phyloP scores from a whole-genome alignment of 345 rosid species.

The Gossypium australe region DNA sequence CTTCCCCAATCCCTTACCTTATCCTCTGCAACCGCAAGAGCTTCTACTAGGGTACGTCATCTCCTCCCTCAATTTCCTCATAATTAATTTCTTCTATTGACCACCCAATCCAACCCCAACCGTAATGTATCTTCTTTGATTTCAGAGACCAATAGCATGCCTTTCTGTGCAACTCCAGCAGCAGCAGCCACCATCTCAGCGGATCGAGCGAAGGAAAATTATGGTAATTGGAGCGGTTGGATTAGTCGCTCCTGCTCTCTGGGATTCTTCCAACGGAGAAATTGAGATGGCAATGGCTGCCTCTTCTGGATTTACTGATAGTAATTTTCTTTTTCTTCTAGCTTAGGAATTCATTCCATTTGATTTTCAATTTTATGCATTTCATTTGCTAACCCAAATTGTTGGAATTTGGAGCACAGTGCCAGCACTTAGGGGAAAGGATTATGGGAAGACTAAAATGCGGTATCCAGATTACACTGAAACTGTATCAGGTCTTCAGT shows the following conservation, averaged over 20 bases:
- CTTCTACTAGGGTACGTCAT: conserved; percentile 20
- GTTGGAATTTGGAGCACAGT: conserved; percentile 33
- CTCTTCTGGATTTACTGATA: conserved; percentile 78
- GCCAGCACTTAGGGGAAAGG: conserved; percentile 94
- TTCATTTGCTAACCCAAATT: neutral
- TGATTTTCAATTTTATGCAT: neutral
- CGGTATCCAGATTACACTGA: conserved; percentile 75
- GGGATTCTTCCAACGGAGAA: conserved; percentile 16
- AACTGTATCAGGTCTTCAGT: conserved; percentile 89
- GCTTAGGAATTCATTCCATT: neutral
- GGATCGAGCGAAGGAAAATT: conserved; percentile 47
- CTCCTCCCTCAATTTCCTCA: neutral
- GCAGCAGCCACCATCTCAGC: conserved; percentile 8
- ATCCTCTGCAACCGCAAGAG: conserved; percentile 15
- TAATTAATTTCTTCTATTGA: neutral
- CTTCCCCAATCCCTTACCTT: neutral
- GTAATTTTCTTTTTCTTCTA: conserved; percentile 28
- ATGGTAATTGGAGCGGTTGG: conserved; percentile 42
- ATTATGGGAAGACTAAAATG: conserved; percentile 93
- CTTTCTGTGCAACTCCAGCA: conserved; percentile 15
- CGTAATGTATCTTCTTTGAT: neutral
- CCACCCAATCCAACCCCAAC: neutral
- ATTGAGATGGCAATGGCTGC: conserved; percentile 33
- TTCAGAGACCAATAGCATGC: conserved; percentile 32
- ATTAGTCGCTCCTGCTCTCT: conserved; percentile 31